phyloP scores from a whole-genome alignment of 1,284 basidiomycete species.

The Pseudomicrostroma phylloplanum region DNA sequence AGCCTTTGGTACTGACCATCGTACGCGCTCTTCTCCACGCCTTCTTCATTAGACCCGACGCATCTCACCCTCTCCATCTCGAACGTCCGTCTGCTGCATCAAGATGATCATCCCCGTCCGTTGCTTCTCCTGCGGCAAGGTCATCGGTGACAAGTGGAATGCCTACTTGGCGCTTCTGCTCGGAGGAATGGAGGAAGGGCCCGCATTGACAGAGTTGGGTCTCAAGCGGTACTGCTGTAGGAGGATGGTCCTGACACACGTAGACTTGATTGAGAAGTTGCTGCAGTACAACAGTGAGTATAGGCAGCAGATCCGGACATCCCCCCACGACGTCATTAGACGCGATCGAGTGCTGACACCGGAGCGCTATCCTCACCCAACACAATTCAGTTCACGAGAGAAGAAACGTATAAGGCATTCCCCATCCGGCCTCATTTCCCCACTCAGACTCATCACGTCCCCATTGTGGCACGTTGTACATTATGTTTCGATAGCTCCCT shows the following conservation, averaged over 20 bases:
- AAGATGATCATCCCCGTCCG: constrained; percentile 46
- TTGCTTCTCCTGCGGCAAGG: constrained; percentile 51
- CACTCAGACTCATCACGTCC: not conserved
- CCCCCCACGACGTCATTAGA: no score
- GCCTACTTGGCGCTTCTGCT: constrained; percentile 47
- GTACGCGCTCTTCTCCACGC: not conserved
- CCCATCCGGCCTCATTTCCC: not conserved
- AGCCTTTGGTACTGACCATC: not conserved
- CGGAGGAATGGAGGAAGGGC: constrained; percentile 57
- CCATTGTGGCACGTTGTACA: not conserved
- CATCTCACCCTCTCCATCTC: not conserved
- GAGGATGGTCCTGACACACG: constrained; percentile 94
- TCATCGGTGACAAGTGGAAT: constrained; percentile 50
- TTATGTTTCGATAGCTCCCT: constrained; percentile 2
- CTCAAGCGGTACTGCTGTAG: constrained; percentile 93
- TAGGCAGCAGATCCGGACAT: not conserved
- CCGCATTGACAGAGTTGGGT: constrained; percentile 83
- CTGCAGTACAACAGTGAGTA: constrained; percentile 82
- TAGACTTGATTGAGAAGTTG: constrained; percentile 91
- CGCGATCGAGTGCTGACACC: no score
- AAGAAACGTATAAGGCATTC: not conserved
- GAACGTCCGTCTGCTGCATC: not conserved
- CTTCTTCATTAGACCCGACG: not conserved
- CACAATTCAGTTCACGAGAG: constrained; percentile 5
- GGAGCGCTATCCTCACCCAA: not conserved